These are phyloP conservation scores for Collybiopsis confluens DNA, from an alignment of 768 basidiomycete genomes.

Conservation along the genomic window DNA sequence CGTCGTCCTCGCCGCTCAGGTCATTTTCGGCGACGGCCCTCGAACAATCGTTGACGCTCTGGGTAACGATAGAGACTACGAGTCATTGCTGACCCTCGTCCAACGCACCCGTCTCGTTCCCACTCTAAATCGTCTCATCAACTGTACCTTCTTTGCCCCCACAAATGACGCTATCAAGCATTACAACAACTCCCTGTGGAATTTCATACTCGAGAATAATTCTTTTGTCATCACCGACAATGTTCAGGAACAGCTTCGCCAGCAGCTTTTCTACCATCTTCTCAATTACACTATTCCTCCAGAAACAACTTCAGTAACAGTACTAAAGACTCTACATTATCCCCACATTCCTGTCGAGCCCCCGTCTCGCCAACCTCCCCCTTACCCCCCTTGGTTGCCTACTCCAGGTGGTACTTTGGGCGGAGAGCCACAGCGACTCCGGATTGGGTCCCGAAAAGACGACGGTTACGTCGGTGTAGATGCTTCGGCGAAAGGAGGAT, in stretches of 20 bases:
- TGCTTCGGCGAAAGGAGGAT: conserved; percentile 74
- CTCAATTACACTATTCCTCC: conserved; percentile 72
- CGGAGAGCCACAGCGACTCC: conserved; percentile 74
- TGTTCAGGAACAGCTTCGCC: conserved; percentile 76
- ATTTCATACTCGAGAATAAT: conserved; percentile 33
- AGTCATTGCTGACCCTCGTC: conserved; percentile 68
- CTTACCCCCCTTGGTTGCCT: conserved; percentile 83
- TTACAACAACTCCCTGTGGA: conserved; percentile 38
- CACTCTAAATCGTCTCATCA: conserved; percentile 81
- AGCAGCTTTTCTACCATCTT: conserved; percentile 92
- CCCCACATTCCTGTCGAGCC: conserved; percentile 57
- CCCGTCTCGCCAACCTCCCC: conserved; percentile 66
- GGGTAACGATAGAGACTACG: conserved; percentile 69
- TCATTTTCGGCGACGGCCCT: conserved; percentile 23
- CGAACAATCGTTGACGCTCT: conserved; percentile 79
- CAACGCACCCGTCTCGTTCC: conserved; percentile 88
- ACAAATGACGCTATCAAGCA: conserved; percentile 85
- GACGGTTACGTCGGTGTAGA: conserved; percentile 67
- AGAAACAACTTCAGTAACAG: conserved; percentile 30
- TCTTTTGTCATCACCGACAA: conserved; percentile 58
- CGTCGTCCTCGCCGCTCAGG: conserved; percentile 25
- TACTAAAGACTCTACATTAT: conserved; percentile 64
- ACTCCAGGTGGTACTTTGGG: conserved; percentile 78
- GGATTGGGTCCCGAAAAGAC: conserved; percentile 49
- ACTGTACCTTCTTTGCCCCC: conserved; percentile 87